Evolutionary conservation across 2,329 filamentous ascomycete species (phyloP), one percentile per base, ranked within the genome.

Genomic region (Microcyclospora tardicrescens): DNA sequence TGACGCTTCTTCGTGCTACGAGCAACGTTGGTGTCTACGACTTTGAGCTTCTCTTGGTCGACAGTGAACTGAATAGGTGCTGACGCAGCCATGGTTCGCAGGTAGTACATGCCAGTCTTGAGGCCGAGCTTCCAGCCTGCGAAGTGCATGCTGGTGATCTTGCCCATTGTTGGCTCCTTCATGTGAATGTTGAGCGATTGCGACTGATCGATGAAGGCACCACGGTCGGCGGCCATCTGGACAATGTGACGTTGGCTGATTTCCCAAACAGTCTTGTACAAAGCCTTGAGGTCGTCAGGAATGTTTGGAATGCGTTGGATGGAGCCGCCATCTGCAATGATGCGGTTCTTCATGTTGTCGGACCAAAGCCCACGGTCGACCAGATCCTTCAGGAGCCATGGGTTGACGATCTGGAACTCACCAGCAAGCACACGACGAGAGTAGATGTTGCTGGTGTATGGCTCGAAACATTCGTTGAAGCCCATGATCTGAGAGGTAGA

Each of bases 71-170:
- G 91, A 51, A 98, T 98, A 38, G 91, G 91, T 34, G 87, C 86
- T 13, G 87, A 87, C 28, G 91, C 91, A 47, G 91, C 91, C 78
- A 93, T 91, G 35, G 91, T 98, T 56, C 91, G 85, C 53, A 98
- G 79, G 67, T 98, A 98, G 79, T 98, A 98, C 91, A 98, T 96
- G 70, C 91, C 91, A 28, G 91, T 98, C 81, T 98, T 98, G 52
- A 98, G 77, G 57, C 91, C 91, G 50, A 96, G 79, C 74, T 96
- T 98, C 91, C 91, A 98, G 54, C 91, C 91, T 35, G 91, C 77
- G 60, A 98, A 98, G 71, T 98, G 91, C 91, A 98, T 98, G 63
- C 82, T 91, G 43, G 91, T 98, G 63, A 98, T 94, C 75, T 98
- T 98, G 67, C 91, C 91, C 89, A 98, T 96, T 37, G 87, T 94